Percentiles rank a stretch among this genome's conserved stretches.
phyloP scores from a whole-genome alignment of 495 filamentous ascomycete species.

The Trichoderma asperelloides region DNA sequence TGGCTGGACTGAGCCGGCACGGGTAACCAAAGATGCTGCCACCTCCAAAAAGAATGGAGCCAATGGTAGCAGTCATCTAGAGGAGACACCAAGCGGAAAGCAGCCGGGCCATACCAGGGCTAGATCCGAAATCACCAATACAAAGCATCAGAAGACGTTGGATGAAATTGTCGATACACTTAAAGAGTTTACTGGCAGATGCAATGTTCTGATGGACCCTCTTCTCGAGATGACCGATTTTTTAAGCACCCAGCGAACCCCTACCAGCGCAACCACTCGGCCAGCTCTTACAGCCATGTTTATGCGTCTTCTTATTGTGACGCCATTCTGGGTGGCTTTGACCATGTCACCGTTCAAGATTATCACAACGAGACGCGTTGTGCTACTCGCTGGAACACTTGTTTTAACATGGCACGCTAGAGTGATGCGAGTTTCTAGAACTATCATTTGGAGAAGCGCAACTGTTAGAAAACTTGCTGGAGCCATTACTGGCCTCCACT shows the following conservation, averaged over 20 bases:
- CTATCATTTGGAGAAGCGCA: slow-evolving; percentile 83
- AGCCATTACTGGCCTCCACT: slow-evolving; percentile 69
- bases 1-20: slow-evolving; percentile 49
- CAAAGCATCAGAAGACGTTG: slow-evolving; percentile 69
- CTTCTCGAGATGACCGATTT: slow-evolving; percentile 84
- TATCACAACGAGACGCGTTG: slow-evolving; percentile 76
- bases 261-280: slow-evolving; percentile 83
- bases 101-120: slow-evolving; percentile 44
- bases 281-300: slow-evolving; percentile 89
- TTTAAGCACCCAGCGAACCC: slow-evolving; percentile 80
- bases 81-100: slow-evolving; percentile 15
- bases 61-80: slow-evolving; percentile 16
- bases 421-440: slow-evolving; percentile 73
- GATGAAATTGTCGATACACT: slow-evolving; percentile 95
- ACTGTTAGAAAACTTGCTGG: slow-evolving; percentile 56
- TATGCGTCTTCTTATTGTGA: slow-evolving; percentile 77
- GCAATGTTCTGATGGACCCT: slow-evolving; percentile 86
- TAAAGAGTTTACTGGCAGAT: slow-evolving; percentile 75
- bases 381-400: slow-evolving; percentile 71
- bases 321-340: slow-evolving; percentile 76
- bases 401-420: slow-evolving; percentile 85
- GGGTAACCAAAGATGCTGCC: slow-evolving; percentile 12
- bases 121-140: slow-evolving; percentile 51
- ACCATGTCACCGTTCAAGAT: slow-evolving; percentile 75
- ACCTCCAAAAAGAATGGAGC: slow-evolving; percentile 17